Percentiles rank a stretch among this genome's conserved stretches.
Evolutionary conservation across 176 grass and related monocot genomes (phyloP).

Genomic region (Oryza punctata): DNA sequence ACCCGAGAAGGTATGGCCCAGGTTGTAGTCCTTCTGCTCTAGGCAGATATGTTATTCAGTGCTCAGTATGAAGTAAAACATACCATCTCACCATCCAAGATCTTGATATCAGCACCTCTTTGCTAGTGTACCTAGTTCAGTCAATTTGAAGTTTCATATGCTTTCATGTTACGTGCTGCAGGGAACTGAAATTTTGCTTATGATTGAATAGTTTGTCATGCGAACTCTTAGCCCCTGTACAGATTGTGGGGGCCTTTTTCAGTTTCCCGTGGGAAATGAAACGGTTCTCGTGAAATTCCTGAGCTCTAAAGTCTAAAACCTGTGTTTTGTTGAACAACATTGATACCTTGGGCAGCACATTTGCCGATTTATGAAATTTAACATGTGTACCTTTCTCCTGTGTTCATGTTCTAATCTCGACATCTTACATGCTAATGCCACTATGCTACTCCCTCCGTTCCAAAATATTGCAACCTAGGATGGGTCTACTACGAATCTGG

Average conservation of each 20-base stretch:
- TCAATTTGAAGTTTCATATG: background rate
- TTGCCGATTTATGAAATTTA: background rate
- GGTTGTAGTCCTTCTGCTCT: background rate
- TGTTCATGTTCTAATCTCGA: background rate
- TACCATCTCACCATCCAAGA: background rate
- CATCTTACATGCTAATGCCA: background rate
- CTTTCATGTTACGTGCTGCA: background rate
- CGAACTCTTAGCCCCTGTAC: background rate
- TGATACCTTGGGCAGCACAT: background rate
- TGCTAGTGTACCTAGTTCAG: background rate
- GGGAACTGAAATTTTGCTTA: background rate
- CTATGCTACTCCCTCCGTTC: background rate
- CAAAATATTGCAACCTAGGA: too few species aligned
- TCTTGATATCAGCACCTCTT: background rate
- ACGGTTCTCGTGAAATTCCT: background rate
- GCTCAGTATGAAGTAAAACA: slow-evolving; percentile 1
- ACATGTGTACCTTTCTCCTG: background rate
- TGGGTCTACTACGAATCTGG: too few species aligned
- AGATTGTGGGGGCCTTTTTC: background rate
- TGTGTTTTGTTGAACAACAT: background rate
- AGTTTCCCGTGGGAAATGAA: background rate
- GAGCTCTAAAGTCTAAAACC: background rate
- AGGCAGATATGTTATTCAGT: background rate
- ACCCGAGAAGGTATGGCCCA: slow-evolving; percentile 65
- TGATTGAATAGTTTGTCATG: background rate